Conservation (phyloP, 441 rosid genomes). For the Monsonia emarginata region DNA sequence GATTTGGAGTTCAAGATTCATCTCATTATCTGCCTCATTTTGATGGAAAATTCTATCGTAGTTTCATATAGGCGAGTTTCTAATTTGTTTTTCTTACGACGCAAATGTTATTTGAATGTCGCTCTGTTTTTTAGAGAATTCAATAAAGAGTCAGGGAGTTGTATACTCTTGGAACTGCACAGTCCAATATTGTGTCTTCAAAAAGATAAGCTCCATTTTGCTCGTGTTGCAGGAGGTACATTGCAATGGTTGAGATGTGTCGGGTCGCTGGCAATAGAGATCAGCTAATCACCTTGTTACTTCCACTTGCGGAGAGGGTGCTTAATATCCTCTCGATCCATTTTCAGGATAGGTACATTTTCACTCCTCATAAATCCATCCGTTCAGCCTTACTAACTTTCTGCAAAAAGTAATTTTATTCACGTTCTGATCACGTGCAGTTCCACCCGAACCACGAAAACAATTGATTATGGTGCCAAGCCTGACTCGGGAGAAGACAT, state of each 20-base stretch:
- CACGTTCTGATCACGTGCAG: slow-evolving; percentile 26
- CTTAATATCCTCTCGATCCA: slow-evolving; percentile 67
- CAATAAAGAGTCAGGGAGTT: not conserved
- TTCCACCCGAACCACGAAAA: slow-evolving; percentile 21
- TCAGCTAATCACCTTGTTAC: slow-evolving; percentile 60
- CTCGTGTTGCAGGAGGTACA: slow-evolving; percentile 57
- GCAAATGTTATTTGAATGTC: not conserved
- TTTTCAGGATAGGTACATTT: slow-evolving; percentile 58
- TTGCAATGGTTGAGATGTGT: slow-evolving; percentile 93
- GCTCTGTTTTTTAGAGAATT: not conserved
- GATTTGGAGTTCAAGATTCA: not conserved
- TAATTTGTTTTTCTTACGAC: not conserved
- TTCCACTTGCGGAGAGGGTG: slow-evolving; percentile 65
- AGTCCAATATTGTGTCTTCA: not conserved
- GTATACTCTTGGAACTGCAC: not conserved
- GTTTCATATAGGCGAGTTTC: not conserved
- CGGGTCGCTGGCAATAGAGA: slow-evolving; percentile 63
- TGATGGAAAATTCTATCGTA: not conserved
- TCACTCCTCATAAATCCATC: not conserved
- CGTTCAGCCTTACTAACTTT: not conserved
- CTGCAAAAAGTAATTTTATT: not conserved
- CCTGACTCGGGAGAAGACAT: slow-evolving; percentile 37
- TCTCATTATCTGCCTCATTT: not conserved
- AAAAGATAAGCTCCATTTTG: not conserved
- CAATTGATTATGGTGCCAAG: slow-evolving; percentile 32